These are phyloP conservation scores for Colletotrichum musicola DNA, from an alignment of 2,329 filamentous ascomycete species.

Conservation along the genomic window DNA sequence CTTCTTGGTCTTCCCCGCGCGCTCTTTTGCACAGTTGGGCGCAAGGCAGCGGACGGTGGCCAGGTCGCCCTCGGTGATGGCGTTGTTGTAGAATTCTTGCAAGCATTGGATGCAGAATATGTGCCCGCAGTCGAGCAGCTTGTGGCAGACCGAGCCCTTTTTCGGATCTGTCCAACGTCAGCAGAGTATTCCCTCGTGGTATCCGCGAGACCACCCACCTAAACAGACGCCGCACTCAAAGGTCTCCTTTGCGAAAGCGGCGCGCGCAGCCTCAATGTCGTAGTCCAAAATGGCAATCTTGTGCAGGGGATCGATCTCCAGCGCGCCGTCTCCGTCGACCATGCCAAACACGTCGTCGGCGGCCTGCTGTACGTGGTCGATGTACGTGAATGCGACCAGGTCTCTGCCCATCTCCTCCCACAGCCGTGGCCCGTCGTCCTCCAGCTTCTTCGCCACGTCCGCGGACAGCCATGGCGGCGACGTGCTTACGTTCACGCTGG, in stretches of 20 bases:
- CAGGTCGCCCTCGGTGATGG: slow-evolving; percentile 88
- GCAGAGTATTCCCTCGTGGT: not conserved
- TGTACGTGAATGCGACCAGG: slow-evolving; percentile 71
- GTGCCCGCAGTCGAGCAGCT: slow-evolving; percentile 85
- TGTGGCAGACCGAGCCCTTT: slow-evolving; percentile 85
- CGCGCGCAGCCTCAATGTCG: slow-evolving; percentile 79
- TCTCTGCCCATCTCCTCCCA: slow-evolving; percentile 74
- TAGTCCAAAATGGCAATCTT: slow-evolving; percentile 83
- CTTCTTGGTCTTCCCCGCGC: slow-evolving; percentile 56
- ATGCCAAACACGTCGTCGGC: slow-evolving; percentile 73
- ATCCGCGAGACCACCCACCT: slow-evolving; percentile 53
- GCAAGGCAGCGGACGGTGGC: slow-evolving; percentile 83
- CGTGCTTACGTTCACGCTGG: slow-evolving; percentile 64
- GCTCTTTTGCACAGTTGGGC: slow-evolving; percentile 80
- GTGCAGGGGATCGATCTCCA: slow-evolving; percentile 67
- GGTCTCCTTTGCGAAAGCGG: slow-evolving; percentile 84
- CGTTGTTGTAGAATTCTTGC: slow-evolving; percentile 89
- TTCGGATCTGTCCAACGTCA: slow-evolving; percentile 76
- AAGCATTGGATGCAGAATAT: slow-evolving; percentile 93
- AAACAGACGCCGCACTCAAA: slow-evolving; percentile 92
- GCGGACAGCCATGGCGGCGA: slow-evolving; percentile 69
- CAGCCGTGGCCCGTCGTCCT: slow-evolving; percentile 62
- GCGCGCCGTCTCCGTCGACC: slow-evolving; percentile 58
- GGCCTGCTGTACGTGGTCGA: slow-evolving; percentile 72
- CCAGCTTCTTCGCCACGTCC: slow-evolving; percentile 61